Conservation (phyloP, 495 filamentous ascomycete species). For the Talaromyces trachyspermus region DNA sequence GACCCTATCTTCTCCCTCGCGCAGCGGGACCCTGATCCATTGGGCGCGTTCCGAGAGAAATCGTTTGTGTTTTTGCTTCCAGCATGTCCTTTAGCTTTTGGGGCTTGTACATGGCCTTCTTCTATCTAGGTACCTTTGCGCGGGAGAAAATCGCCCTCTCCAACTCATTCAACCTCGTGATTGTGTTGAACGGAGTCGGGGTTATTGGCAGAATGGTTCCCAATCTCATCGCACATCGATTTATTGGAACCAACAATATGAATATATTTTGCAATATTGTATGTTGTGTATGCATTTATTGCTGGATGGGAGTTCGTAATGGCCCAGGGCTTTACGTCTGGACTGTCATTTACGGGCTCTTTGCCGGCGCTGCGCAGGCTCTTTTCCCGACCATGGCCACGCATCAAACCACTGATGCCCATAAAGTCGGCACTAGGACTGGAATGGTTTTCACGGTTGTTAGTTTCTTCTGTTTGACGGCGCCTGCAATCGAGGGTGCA, state of each 20-base stretch:
- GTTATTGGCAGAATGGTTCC: slow-evolving; percentile 52
- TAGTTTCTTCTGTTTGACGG: slow-evolving; percentile 53
- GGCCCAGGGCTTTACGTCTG: slow-evolving; percentile 46
- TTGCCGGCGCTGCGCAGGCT: slow-evolving; percentile 51
- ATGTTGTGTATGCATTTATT: slow-evolving; percentile 40
- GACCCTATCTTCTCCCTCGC: slow-evolving; percentile 49
- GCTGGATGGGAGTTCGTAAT: slow-evolving; percentile 49
- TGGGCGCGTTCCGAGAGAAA: slow-evolving; percentile 49
- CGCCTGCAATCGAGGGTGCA: slow-evolving; percentile 55
- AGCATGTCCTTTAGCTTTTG: slow-evolving; percentile 50
- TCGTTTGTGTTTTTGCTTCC: slow-evolving; percentile 54
- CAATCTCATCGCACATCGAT: slow-evolving; percentile 47
- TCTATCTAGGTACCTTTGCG: slow-evolving; percentile 56
- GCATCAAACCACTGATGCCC: slow-evolving; percentile 48
- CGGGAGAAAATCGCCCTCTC: slow-evolving; percentile 43
- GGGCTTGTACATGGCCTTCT: slow-evolving; percentile 60
- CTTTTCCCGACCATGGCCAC: slow-evolving; percentile 49
- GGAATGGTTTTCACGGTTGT: slow-evolving; percentile 66
- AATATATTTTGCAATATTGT: slow-evolving; percentile 37
- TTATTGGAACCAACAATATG: slow-evolving; percentile 46
- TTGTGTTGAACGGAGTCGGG: slow-evolving; percentile 59
- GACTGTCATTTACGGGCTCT: slow-evolving; percentile 49
- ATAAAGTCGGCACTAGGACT: slow-evolving; percentile 57
- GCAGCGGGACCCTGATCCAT: slow-evolving; percentile 49
- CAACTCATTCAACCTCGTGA: slow-evolving; percentile 47